A percentile compares a stretch with the other conserved stretches of the same genome.
Evolutionary conservation across 495 filamentous ascomycete genomes (phyloP).

Genomic region (Penicillium canescens): DNA sequence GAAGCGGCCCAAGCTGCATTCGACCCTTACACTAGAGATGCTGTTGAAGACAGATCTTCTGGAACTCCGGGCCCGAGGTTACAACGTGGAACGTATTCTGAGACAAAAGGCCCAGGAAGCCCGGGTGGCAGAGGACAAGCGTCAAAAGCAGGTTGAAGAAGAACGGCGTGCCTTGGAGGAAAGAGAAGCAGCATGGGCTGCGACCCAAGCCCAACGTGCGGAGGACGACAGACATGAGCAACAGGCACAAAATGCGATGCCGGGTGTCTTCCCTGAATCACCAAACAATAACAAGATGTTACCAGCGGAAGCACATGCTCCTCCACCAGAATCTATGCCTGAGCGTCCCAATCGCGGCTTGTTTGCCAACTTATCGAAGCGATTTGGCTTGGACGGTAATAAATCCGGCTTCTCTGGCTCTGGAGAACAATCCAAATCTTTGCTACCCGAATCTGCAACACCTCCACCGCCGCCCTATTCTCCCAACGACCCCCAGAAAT

Average conservation of each 20-base stretch:
- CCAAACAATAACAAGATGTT: constrained; percentile 49
- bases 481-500: constrained; percentile 37
- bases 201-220: constrained; percentile 32
- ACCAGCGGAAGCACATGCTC: constrained; percentile 21
- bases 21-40: constrained; percentile 82
- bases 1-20: constrained; percentile 79
- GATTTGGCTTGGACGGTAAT: constrained; percentile 61
- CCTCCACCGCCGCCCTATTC: constrained; percentile 48
- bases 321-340: constrained; percentile 24
- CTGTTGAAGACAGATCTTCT: constrained; percentile 80
- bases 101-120: constrained; percentile 81
- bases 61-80: constrained; percentile 77
- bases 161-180: constrained; percentile 66
- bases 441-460: constrained; percentile 23
- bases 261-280: constrained; percentile 66
- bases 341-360: constrained; percentile 50
- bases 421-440: constrained; percentile 27
- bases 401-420: constrained; percentile 23
- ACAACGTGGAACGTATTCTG: constrained; percentile 93
- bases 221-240: constrained; percentile 28
- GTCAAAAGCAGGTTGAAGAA: constrained; percentile 73
- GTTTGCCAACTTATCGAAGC: constrained; percentile 63
- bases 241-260: constrained; percentile 53
- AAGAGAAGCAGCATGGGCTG: constrained; percentile 57
- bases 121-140: constrained; percentile 77